Evolutionary conservation across 768 basidiomycete species (phyloP), one percentile per base, ranked within the genome.

Genomic region (Mycena alexandri): DNA sequence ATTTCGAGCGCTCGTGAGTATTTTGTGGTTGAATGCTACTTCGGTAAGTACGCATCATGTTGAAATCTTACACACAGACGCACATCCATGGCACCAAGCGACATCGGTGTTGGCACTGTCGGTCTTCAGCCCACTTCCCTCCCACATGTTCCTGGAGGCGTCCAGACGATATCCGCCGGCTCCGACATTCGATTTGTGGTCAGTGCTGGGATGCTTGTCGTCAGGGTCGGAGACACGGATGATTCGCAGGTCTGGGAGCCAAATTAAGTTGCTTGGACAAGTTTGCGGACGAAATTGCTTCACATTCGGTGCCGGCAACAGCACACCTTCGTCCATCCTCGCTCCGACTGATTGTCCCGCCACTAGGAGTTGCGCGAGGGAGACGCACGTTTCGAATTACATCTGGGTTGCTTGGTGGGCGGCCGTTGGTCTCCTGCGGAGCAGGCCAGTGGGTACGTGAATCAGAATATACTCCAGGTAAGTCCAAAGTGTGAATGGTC

Each of bases 251-350:
- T 87, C 90, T 91, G 78, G 47, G 61, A 42, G 41, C n/a, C 48
- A 57, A 22, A n/a, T 58, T n/a, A 41, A 38, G 29, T 34, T 3
- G 48, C 17, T 47, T 13, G 41, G 17, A 48, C 14, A 6, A 44
- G 2, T 13, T 9, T 36, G 4, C 43, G 7, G 3, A 50, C 34
- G 17, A 36, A n/a, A 46, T 6, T 36, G n/a, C 76, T 86, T 69
- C 66, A 93, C 93, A 92, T 82, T 93, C 93, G 77, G 87, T 88
- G n/a, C 93, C 92, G 1, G 92, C 87, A 13, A 93, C 90, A 2
- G 88, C 91, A 77, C 90, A 92, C 72, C 88, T 79, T 42, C 72
- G 74, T 1, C 89, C 90, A 71, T 93, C 92, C 67, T 89, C 88
- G 68, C 85, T 89, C 72, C 85, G 88, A 24, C 91, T 85, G 48